phyloP scores from a whole-genome alignment of 305 asterid genomes.

The Lippia alba region DNA sequence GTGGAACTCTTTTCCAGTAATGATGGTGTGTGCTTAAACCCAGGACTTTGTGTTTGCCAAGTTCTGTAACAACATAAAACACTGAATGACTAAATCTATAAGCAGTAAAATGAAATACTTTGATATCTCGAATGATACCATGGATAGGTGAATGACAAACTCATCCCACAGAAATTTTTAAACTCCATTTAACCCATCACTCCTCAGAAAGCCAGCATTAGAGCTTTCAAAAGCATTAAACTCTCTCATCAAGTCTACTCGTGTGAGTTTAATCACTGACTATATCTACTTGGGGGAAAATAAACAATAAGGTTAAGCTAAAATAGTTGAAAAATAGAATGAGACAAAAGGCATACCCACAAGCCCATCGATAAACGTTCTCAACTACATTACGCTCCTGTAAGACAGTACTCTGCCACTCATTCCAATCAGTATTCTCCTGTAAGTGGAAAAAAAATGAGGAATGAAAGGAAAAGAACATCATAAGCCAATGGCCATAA shows the following conservation, averaged over 20 bases:
- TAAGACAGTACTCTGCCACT: constrained; percentile 79
- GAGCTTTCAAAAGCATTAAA: neutral
- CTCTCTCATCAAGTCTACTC: constrained; percentile 14
- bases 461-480: constrained; percentile 1
- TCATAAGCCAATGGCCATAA: constrained; percentile 18
- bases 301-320: constrained; percentile 2
- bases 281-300: constrained; percentile 11
- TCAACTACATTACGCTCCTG: constrained; percentile 86
- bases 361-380: constrained; percentile 91
- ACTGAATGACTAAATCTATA: no score
- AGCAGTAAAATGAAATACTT: no score
- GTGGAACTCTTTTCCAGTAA: neutral
- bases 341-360: constrained; percentile 74
- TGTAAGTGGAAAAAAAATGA: constrained; percentile 25
- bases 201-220: neutral
- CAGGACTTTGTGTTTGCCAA: no score
- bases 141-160: neutral
- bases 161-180: neutral
- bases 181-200: no score
- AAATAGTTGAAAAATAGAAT: constrained; percentile 21
- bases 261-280: constrained; percentile 24
- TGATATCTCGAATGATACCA: neutral
- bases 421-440: constrained; percentile 84
- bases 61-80: no score
- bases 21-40: no score